Evolutionary conservation across 768 basidiomycete species (phyloP), one percentile per base, ranked within the genome.

Genomic region (Imleria badia): DNA sequence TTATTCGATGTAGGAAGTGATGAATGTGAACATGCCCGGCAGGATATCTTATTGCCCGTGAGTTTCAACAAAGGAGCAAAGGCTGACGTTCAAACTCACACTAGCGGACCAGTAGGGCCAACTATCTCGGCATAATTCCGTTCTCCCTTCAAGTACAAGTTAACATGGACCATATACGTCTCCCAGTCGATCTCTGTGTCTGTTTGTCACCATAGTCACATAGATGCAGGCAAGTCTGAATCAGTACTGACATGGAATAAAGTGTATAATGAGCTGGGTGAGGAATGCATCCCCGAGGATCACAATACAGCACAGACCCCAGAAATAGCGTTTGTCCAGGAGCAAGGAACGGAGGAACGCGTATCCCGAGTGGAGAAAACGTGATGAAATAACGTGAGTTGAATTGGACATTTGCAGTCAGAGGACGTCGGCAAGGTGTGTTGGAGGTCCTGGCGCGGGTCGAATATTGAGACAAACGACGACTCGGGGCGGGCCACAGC

Each of bases 171-270:
- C 85, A 98, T 93, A 67, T 99, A 99, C 0, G 97, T 98, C 65
- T 87, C 81, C 86, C 92, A 98, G 73, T 99, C 97, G 63, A 99
- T 99, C 73, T 99, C 95, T 12, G 97, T 98, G 74, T 95, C 96
- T 98, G 75, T 47, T 49, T 33, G 58, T 40, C 39, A 38, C 26
- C 41, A 58, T 45, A 57, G 66, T 66, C 52, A 63, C 40, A 56
- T 47, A 33, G 33, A 43, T 35, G 41, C 44, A 29, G 44, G 55
- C 57, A 56, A 33, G 48, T 40, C 49, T 47, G 26, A 30, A 54
- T 19, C 35, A 39, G 8, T 29, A 72, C 89, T 77, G 61, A 97
- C 96, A 98, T 61, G 91, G 81, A 51, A 97, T 77, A 66, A 85
- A 86, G 41, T 75, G 81, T 60, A 96, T 86, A 62, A 97, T 86